A percentile compares a stretch with the other conserved stretches of the same genome.
Evolutionary conservation across 2,329 filamentous ascomycete species (phyloP).

Genomic region (Coniochaeta sp.): DNA sequence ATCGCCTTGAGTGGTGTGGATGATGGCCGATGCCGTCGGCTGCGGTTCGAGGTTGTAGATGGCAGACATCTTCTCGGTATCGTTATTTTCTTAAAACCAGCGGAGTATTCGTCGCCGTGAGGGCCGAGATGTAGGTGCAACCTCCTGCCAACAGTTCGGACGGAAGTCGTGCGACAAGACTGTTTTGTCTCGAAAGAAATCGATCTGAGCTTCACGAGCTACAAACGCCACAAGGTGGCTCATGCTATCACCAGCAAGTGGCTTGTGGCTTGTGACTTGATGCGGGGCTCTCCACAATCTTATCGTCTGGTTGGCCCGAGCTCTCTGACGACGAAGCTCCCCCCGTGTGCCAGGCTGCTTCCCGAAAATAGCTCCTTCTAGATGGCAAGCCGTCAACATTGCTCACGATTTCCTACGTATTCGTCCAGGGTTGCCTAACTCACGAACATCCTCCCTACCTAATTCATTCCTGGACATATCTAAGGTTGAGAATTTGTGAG

Average conservation of each 20-base stretch:
- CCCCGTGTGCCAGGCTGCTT: background rate
- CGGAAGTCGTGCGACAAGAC: background rate
- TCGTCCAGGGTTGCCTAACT: background rate
- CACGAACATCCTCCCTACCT: background rate
- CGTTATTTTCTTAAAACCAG: background rate
- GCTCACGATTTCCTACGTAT: background rate
- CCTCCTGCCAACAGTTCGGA: background rate
- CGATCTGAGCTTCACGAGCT: background rate
- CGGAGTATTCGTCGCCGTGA: background rate
- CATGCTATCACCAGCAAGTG: background rate
- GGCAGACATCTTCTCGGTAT: constrained; percentile 58
- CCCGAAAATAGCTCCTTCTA: background rate
- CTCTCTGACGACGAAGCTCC: constrained; percentile 1
- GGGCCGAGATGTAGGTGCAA: background rate
- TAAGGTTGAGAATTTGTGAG: background rate
- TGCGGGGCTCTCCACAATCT: background rate
- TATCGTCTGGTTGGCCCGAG: background rate
- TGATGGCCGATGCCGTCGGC: constrained; percentile 82
- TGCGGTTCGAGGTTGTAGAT: constrained; percentile 94
- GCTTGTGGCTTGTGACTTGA: background rate
- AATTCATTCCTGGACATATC: background rate
- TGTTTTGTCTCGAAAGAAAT: background rate
- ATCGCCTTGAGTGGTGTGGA: constrained; percentile 86
- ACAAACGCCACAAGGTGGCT: background rate
- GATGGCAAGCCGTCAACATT: background rate